Base-by-base conservation (phyloP, 1,139 yeast species). In the Suhomyces atakaporum region DNA sequence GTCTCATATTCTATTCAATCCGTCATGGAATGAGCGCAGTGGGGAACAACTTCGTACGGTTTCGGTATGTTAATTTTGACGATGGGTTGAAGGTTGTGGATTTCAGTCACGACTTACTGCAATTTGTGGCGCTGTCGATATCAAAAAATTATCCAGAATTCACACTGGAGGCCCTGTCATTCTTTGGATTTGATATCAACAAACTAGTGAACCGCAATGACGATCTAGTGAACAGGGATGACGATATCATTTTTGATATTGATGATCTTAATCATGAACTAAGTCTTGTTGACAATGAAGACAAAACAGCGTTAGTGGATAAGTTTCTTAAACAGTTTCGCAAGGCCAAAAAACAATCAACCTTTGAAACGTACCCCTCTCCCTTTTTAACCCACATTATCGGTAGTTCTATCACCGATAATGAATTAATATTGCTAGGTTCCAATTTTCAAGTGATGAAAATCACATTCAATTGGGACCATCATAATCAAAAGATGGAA, bases 361-460 rank as follows among this genome's bases (percentile, higher is more conserved):
- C n/a, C n/a, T n/a, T n/a, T n/a, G n/a, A n/a, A n/a, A n/a, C n/a
- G n/a, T 14, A 23, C 7, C 30, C 27, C 1, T 22, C 29, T 8
- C 9, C 13, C 2, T 10, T 11, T 12, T 33, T 18, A 2, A 16
- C 38, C 4, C 20, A 30, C n/a, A 21, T 35, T 12, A 21, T 12
- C 3, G n/a, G 28, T 7, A 15, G 27, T 16, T 13, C 20, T 2
- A 22, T 35, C 4, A 21, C 38, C 5, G 31, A 29, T 6, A 10
- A 24, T 13, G 34, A 35, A 29, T 29, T 35, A 15, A 16, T 26
- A 5, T 18, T 29, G 15, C 38, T 2, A 30, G 26, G 21, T 29
- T 11, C 13, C 26, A n/a, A n/a, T n/a, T n/a, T 35, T 15, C 33
- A 35, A 9, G 16, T 35, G 3, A 26, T 35, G 4, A 29, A 21